These are phyloP conservation scores for Hypoxylon fuscum DNA, from an alignment of 495 filamentous ascomycete genomes.

Conservation along the genomic window DNA sequence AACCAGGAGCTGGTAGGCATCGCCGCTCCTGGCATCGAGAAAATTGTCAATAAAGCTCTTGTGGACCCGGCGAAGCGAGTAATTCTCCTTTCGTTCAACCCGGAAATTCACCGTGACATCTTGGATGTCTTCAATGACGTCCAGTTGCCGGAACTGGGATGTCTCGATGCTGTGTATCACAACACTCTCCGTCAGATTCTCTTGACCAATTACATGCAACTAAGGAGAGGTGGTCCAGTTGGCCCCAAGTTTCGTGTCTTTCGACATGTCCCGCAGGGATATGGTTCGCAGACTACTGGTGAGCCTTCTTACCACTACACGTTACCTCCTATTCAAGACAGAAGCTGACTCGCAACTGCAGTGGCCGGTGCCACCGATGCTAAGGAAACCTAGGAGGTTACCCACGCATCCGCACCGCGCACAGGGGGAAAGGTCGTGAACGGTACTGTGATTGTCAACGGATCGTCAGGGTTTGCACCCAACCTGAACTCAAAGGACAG, in stretches of 20 bases:
- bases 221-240: not conserved
- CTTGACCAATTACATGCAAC: not conserved
- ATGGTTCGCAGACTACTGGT: not conserved
- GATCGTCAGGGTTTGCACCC: conserved; percentile 1
- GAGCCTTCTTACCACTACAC: too few relatives aligned
- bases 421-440: conserved; percentile 6
- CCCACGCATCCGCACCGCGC: not conserved
- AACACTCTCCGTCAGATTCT: conserved; percentile 1
- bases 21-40: conserved; percentile 13
- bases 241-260: not conserved
- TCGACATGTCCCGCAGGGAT: not conserved
- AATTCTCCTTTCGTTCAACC: conserved; percentile 40
- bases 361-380: not conserved
- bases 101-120: conserved; percentile 30
- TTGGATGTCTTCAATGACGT: conserved; percentile 23
- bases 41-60: conserved; percentile 39
- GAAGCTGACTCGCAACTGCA: not conserved
- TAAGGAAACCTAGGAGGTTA: conserved; percentile 6
- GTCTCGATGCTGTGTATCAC: not conserved
- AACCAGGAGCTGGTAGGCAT: conserved; percentile 29
- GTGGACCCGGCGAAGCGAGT: conserved; percentile 12
- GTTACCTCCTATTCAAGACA: not conserved
- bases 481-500: too few relatives aligned
- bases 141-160: not conserved
- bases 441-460: conserved; percentile 36